These are phyloP conservation scores for Hortiboletus rubellus DNA, from an alignment of 1,284 basidiomycete genomes.

Conservation along the genomic window DNA sequence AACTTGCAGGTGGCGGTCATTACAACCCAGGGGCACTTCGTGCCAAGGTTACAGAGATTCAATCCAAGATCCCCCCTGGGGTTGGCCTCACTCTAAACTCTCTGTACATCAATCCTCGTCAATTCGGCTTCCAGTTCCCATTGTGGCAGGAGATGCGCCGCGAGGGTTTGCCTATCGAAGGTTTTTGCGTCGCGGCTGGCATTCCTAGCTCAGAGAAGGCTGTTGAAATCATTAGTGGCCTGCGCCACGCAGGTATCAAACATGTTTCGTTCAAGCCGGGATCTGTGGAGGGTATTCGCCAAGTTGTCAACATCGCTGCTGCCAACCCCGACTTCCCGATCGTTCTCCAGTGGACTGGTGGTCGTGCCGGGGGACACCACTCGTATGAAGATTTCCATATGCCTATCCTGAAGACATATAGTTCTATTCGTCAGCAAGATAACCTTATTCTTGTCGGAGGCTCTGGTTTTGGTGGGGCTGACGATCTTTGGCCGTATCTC, in stretches of 20 bases:
- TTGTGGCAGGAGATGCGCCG: constrained; percentile 97
- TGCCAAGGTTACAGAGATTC: constrained; percentile 87
- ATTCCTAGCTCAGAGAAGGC: constrained; percentile 94
- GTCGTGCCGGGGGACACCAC: constrained; percentile 98
- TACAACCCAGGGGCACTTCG: constrained; percentile 90
- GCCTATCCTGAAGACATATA: constrained; percentile 90
- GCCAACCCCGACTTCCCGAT: constrained; percentile 97
- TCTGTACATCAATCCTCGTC: constrained; percentile 97
- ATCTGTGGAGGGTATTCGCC: constrained; percentile 94
- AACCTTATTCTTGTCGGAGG: constrained; percentile 94
- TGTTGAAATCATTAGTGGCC: constrained; percentile 83
- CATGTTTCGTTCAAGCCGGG: constrained; percentile 98
- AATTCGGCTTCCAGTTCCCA: constrained; percentile 96
- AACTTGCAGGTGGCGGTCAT: constrained; percentile 97
- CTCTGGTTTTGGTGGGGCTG: constrained; percentile 95
- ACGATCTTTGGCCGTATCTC: constrained; percentile 97
- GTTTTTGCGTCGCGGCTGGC: constrained; percentile 97
- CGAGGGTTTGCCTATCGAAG: constrained; percentile 94
- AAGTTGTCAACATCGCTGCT: constrained; percentile 94
- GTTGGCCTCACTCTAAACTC: constrained; percentile 94
- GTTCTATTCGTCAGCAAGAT: constrained; percentile 81
- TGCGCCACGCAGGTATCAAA: constrained; percentile 83
- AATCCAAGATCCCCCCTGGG: constrained; percentile 77
- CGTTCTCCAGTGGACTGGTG: constrained; percentile 98
- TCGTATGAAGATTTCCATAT: constrained; percentile 99